Evolutionary conservation across 441 rosid species (phyloP), one percentile per base, ranked within the genome.

Genomic region (Gossypium lobatum): DNA sequence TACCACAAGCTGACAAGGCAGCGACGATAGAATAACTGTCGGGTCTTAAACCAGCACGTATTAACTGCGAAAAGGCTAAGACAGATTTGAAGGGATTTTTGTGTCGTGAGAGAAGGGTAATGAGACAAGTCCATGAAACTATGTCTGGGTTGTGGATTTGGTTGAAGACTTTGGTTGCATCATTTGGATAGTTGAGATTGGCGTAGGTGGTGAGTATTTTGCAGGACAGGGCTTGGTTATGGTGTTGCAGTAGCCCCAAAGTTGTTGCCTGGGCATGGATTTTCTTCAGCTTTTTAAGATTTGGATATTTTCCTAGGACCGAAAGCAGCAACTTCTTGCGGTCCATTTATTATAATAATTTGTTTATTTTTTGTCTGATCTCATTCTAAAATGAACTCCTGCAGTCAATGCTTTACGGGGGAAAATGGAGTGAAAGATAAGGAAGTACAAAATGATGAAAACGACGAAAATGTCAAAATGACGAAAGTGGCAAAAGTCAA

Each of bases 61-160:
- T 52, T 65, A 81, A 50, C 70, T 46, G 68, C 1, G 80, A 75
- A 37, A 75, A 81, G 2, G 72, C 59, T 21, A 25, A 34, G 18
- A 76, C 21, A 45, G 78, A 76, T 52, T 64, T 64, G 5, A 18
- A 3, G 8, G 79, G 80, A 25, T 20, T 74, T 39, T 64, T 28
- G 25, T 37, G 6, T 26, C 34, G 69, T 37, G 73, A n/a, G 64
- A 64, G 64, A 60, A 71, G 73, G 48, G 73, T 72, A 17, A 81
- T 50, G 20, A 78, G 78, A 65, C 77, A 72, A 16, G 84, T 78
- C 72, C 76, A 78, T 6, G 82, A 73, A 11, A 78, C 80, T 3
- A 69, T 68, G 57, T 78, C 80, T 50, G 82, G 82, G 64, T 73
- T 57, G 45, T 50, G 53, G 46, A 81, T 81, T 16, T 75, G 60